phyloP scores from a whole-genome alignment of 805 yeast species.

The Saturnispora ahearnii region DNA sequence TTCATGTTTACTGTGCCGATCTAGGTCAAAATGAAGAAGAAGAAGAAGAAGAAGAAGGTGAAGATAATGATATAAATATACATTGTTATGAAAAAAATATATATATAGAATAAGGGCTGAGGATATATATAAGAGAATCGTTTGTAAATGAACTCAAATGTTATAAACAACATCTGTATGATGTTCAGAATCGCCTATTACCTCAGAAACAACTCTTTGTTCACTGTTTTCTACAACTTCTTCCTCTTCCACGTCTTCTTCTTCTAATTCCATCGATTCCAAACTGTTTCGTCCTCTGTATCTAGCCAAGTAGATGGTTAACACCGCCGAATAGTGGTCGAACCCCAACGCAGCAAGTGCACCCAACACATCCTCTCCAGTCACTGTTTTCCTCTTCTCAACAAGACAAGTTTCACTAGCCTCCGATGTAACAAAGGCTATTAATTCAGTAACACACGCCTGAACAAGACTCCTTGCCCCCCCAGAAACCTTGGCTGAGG shows the following conservation, averaged over 20 bases:
- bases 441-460: conserved; percentile 58
- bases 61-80: not conserved
- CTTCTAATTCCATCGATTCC: conserved; percentile 6
- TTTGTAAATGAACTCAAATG: too few species aligned
- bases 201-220: not conserved
- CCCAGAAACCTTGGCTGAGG: conserved; percentile 65
- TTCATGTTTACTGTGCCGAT: not conserved
- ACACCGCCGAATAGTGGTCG: conserved; percentile 61
- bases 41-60: not conserved
- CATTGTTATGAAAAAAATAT: not conserved
- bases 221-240: conserved; percentile 11
- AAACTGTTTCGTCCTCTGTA: conserved; percentile 54
- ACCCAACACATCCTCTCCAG: conserved; percentile 59
- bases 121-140: too few species aligned
- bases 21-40: not conserved
- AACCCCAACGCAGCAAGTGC: conserved; percentile 60
- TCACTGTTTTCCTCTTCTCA: conserved; percentile 61
- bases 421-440: conserved; percentile 59
- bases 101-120: too few species aligned
- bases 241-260: conserved; percentile 15
- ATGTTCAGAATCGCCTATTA: too few species aligned
- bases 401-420: conserved; percentile 53
- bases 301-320: conserved; percentile 59
- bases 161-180: too few species aligned
- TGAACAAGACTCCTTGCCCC: conserved; percentile 75